A percentile compares a stretch with the other conserved stretches of the same genome.
Evolutionary conservation across 148 eudicot genomes (phyloP).

Genomic region (Rheum nobile): DNA sequence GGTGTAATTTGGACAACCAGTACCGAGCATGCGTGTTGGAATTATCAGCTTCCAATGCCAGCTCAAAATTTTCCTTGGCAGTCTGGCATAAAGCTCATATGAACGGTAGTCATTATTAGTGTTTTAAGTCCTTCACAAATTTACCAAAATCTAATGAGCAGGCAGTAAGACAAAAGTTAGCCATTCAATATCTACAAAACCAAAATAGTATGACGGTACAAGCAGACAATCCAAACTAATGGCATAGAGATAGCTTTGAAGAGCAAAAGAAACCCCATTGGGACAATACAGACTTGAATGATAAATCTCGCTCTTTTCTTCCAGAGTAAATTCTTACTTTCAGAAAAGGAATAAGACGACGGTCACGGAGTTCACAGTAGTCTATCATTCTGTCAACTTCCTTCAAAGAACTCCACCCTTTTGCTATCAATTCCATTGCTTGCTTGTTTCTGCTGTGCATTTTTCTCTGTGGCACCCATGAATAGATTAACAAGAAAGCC

Average conservation of each 20-base stretch:
- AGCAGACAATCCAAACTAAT: not conserved
- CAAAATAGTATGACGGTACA: not conserved
- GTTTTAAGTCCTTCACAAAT: not conserved
- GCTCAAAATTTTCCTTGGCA: conserved; percentile 87
- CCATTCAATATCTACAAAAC: not conserved
- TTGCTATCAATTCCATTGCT: conserved; percentile 83
- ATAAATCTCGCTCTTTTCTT: not conserved
- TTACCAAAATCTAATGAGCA: not conserved
- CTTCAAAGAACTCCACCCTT: conserved; percentile 82
- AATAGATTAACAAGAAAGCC: not conserved
- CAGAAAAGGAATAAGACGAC: conserved; percentile 71
- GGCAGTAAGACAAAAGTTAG: not conserved
- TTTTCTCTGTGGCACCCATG: conserved; percentile 37
- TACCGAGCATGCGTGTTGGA: conserved; percentile 80
- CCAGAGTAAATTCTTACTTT: conserved; percentile 37
- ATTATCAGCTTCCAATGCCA: conserved; percentile 90
- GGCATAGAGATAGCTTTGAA: not conserved
- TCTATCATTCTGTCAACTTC: conserved; percentile 94
- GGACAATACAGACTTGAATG: not conserved
- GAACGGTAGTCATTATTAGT: not conserved
- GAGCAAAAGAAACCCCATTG: not conserved
- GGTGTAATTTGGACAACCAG: conserved; percentile 82
- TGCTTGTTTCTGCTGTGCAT: conserved; percentile 85
- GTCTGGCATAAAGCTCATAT: conserved; percentile 26
- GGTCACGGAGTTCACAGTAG: conserved; percentile 67